A percentile compares a stretch with the other conserved stretches of the same genome.
These are phyloP conservation scores for Xeromyces bisporus DNA, from an alignment of 495 filamentous ascomycete species.

Conservation along the genomic window DNA sequence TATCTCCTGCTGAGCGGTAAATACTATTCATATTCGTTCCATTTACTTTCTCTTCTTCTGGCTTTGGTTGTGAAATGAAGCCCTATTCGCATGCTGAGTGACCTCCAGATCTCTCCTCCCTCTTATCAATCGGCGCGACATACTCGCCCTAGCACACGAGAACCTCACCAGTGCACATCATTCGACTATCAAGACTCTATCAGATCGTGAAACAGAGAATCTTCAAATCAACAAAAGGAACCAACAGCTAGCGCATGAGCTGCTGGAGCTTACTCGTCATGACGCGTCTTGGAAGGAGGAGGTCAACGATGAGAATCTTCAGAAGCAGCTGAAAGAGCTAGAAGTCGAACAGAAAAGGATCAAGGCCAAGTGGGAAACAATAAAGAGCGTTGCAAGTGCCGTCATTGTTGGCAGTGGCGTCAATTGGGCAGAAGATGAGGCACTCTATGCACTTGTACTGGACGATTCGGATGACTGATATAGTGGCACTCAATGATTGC, in stretches of 20 bases:
- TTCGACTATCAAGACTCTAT: conserved; percentile 29
- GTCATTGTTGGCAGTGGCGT: conserved; percentile 70
- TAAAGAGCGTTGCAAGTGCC: conserved; percentile 58
- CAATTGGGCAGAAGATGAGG: conserved; percentile 61
- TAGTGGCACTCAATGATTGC: background rate
- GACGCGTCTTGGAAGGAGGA: conserved; percentile 34
- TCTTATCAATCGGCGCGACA: conserved; percentile 49
- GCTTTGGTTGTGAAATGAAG: conserved; percentile 2
- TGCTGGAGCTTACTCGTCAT: conserved; percentile 43
- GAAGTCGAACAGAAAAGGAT: conserved; percentile 39
- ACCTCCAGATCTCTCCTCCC: conserved; percentile 43
- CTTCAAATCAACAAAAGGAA: conserved; percentile 39
- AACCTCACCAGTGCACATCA: conserved; percentile 35
- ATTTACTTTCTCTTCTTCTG: too few relatives aligned
- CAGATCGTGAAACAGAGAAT: conserved; percentile 37
- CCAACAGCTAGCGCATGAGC: conserved; percentile 37
- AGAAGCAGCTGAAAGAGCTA: conserved; percentile 34
- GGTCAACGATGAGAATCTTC: conserved; percentile 32
- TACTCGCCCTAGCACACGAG: conserved; percentile 40
- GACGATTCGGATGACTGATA: conserved; percentile 46
- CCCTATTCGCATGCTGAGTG: conserved; percentile 4
- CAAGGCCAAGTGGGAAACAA: conserved; percentile 47
- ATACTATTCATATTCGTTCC: too few relatives aligned
- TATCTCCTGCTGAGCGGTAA: conserved; percentile 53
- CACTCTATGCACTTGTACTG: conserved; percentile 54